These are phyloP conservation scores for Cenococcum geophilum DNA, from an alignment of 495 filamentous ascomycete genomes.

Conservation along the genomic window DNA sequence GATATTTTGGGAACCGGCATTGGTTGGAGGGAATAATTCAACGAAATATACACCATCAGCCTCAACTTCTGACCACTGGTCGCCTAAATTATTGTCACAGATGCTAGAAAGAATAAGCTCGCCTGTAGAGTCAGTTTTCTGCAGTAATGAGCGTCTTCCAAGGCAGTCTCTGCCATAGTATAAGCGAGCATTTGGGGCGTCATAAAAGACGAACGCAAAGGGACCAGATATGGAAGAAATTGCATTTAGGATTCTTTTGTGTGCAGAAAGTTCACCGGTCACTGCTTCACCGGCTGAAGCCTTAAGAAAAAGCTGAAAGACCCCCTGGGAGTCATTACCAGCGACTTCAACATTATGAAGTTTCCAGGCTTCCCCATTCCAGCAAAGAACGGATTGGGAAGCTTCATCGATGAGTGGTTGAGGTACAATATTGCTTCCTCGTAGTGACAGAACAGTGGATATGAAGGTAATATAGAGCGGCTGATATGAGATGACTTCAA, in stretches of 20 bases:
- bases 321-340: conserved; percentile 70
- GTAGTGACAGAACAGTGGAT: conserved; percentile 80
- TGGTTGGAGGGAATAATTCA: conserved; percentile 42
- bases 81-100: conserved; percentile 48
- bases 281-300: background rate
- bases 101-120: conserved; percentile 69
- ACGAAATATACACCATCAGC: conserved; percentile 69
- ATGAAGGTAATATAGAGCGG: conserved; percentile 54
- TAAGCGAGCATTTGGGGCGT: conserved; percentile 52
- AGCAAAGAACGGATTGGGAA: conserved; percentile 75
- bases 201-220: conserved; percentile 87
- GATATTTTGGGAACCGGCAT: background rate
- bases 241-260: conserved; percentile 45
- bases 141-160: conserved; percentile 75
- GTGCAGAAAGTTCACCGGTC: background rate
- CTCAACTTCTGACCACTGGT: conserved; percentile 70
- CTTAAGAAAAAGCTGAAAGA: conserved; percentile 58
- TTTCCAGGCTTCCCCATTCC: conserved; percentile 98
- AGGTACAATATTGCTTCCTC: conserved; percentile 61
- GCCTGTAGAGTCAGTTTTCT: conserved; percentile 41
- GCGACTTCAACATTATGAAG: conserved; percentile 49
- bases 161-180: conserved; percentile 83
- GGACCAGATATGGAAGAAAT: conserved; percentile 69
- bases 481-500: background rate
- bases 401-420: conserved; percentile 64